phyloP scores from a whole-genome alignment of 2,329 filamentous ascomycete species.

The Aspergillus japonicus region DNA sequence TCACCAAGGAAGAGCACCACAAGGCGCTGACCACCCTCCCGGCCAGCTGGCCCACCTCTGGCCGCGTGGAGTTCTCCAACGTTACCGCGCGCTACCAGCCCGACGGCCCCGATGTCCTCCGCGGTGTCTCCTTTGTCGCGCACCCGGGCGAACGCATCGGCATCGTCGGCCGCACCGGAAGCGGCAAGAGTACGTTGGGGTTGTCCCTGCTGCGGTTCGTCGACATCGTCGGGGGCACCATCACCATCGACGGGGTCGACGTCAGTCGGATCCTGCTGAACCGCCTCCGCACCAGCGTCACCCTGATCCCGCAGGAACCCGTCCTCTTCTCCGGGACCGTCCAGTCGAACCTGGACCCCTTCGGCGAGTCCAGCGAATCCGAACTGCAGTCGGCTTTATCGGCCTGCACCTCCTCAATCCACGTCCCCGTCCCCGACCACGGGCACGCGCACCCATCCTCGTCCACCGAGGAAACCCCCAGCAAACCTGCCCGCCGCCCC shows the following conservation, averaged over 20 bases:
- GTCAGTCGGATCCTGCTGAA: conserved; percentile 54
- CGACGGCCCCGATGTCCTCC: conserved; percentile 25
- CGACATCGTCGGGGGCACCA: conserved; percentile 50
- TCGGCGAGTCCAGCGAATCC: conserved; percentile 53
- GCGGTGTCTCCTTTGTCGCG: conserved; percentile 23
- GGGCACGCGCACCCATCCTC: neutral
- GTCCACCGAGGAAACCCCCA: conserved; percentile 3
- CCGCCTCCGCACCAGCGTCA: conserved; percentile 54
- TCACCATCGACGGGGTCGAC: conserved; percentile 57
- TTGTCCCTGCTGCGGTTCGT: conserved; percentile 57
- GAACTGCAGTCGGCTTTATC: conserved; percentile 35
- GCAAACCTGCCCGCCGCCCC: neutral
- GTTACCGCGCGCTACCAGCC: conserved; percentile 25
- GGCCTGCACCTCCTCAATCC: conserved; percentile 36
- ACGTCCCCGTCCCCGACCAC: conserved; percentile 22
- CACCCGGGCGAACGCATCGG: conserved; percentile 28
- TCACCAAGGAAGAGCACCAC: conserved; percentile 7
- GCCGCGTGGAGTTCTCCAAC: conserved; percentile 25
- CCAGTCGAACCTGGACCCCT: conserved; percentile 60
- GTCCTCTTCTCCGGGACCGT: conserved; percentile 59
- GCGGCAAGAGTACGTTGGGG: conserved; percentile 45
- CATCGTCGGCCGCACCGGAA: conserved; percentile 31
- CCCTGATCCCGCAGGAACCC: conserved; percentile 60
- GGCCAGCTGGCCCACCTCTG: conserved; percentile 26
- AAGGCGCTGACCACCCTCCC: conserved; percentile 12